Evolutionary conservation across 345 rosid species (phyloP).

Genomic region (Carallia pectinifolia): DNA sequence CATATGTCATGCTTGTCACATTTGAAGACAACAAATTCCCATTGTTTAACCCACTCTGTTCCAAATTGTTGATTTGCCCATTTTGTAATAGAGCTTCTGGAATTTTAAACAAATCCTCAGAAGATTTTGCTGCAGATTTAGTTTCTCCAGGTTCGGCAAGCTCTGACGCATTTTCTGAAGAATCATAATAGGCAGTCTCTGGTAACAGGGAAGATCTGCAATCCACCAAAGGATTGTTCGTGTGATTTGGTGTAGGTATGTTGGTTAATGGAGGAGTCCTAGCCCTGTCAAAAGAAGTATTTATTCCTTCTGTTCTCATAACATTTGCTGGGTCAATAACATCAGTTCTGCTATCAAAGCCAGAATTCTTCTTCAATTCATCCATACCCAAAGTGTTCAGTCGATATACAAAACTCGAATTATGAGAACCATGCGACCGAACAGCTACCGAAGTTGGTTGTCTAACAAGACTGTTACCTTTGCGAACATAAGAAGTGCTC

Average conservation of each 20-base stretch:
- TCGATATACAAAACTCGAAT: slow-evolving; percentile 39
- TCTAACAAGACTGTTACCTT: slow-evolving; percentile 94
- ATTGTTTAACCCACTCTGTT: slow-evolving; percentile 38
- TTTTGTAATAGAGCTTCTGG: slow-evolving; percentile 42
- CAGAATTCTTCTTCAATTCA: slow-evolving; percentile 44
- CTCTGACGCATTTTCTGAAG: slow-evolving; percentile 40
- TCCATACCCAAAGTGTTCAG: slow-evolving; percentile 37
- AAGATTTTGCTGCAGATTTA: slow-evolving; percentile 34
- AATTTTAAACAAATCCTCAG: slow-evolving; percentile 36
- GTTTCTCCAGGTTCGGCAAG: slow-evolving; percentile 40
- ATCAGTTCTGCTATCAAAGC: slow-evolving; percentile 39
- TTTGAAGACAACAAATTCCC: slow-evolving; percentile 37
- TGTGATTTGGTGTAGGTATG: slow-evolving; percentile 37
- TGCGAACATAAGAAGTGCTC: slow-evolving; percentile 66
- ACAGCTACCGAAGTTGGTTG: slow-evolving; percentile 44
- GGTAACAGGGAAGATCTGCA: slow-evolving; percentile 34
- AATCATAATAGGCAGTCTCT: slow-evolving; percentile 38
- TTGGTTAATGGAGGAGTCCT: slow-evolving; percentile 47
- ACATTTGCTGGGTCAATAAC: slow-evolving; percentile 29
- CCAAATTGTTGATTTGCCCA: slow-evolving; percentile 37
- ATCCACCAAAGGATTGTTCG: slow-evolving; percentile 34
- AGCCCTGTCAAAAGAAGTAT: slow-evolving; percentile 50
- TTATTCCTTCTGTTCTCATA: slow-evolving; percentile 33
- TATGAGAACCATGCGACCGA: slow-evolving; percentile 38
- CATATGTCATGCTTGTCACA: slow-evolving; percentile 51